Base-by-base conservation (phyloP, 495 filamentous ascomycete genomes). In the Entonaema liquescens region DNA sequence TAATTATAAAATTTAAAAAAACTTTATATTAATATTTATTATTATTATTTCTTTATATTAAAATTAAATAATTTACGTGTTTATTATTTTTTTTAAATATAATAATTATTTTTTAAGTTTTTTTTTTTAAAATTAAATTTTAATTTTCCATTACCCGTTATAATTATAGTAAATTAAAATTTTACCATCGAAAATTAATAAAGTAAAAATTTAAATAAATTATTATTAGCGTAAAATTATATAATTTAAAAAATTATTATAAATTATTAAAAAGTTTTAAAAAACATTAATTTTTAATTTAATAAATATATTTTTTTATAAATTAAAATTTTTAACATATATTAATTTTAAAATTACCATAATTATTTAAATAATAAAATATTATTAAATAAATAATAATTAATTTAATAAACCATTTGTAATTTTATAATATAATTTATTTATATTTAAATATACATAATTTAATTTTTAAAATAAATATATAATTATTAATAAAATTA, bases 391-490 rank as follows among this genome's bases (percentile, higher is more conserved):
- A 44, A 44, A 44, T 19, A 2, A 44, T 44, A 44, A 44, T 44
- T 44, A 44, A 44, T 44, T 44, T 44, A 44, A 44, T 44, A 44
- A 44, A 13, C 12, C 12, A 44, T 44, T 44, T 44, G 17, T 44
- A 44, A 17, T 44, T 44, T 44, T 19, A 21, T 47, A 17, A 47
- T 47, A 47, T 47, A 47, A 47, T 17, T 47, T 47, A 21, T 21
- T 47, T 47, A 47, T 47, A 47, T 47, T 47, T 47, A 47, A 47
- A 47, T 21, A 47, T 47, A 47, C 7, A 47, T 47, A 47, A 4
- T 5, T 47, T 47, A 47, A 47, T 47, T 47, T 47, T 47, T 47
- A 47, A 47, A 47, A 47, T 47, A 47, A 47, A 47, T 21, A 47
- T 47, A 47, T 47, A 21, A 47, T 47, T 47, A 47, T 47, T 47